Percentiles rank a stretch among this genome's conserved stretches.
Evolutionary conservation across 2,329 filamentous ascomycete genomes (phyloP).

Genomic region (Calonectria fujianensis): DNA sequence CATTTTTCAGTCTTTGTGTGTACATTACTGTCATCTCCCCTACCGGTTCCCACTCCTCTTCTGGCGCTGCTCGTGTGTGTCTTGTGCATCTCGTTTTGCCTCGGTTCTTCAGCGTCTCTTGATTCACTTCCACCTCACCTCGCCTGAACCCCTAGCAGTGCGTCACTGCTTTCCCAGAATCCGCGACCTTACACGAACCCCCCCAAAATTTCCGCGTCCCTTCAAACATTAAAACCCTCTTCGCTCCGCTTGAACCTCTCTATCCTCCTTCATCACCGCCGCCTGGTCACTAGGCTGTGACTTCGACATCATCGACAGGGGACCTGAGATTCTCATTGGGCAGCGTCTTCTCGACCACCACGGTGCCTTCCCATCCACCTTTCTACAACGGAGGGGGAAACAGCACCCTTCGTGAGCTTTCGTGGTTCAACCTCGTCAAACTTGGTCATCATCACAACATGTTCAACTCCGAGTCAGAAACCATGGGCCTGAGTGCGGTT

Average conservation of each 20-base stretch:
- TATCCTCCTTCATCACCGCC: conserved; percentile 35
- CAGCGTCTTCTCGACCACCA: conserved; percentile 35
- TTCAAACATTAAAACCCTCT: conserved; percentile 31
- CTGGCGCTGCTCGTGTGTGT: conserved; percentile 50
- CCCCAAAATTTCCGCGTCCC: conserved; percentile 35
- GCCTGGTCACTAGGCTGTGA: conserved; percentile 22
- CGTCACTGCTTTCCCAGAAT: conserved; percentile 48
- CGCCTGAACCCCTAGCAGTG: conserved; percentile 45
- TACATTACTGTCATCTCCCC: conserved; percentile 50
- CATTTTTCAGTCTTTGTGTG: conserved; percentile 53
- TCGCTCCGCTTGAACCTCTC: conserved; percentile 43
- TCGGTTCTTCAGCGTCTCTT: conserved; percentile 54
- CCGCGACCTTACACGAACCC: conserved; percentile 42
- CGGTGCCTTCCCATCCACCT: conserved; percentile 42
- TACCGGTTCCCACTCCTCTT: conserved; percentile 46
- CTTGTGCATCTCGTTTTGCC: conserved; percentile 54
- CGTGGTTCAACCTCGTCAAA: conserved; percentile 43
- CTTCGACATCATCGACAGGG: conserved; percentile 27
- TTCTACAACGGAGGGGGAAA: conserved; percentile 42
- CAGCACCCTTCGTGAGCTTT: conserved; percentile 45
- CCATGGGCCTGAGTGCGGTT: conserved; percentile 40
- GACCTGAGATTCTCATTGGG: conserved; percentile 35
- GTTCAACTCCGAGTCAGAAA: conserved; percentile 47
- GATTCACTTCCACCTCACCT: conserved; percentile 49
- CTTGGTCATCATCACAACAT: conserved; percentile 45